Evolutionary conservation across 2,329 filamentous ascomycete genomes (phyloP).

Genomic region (Paraconiothyrium sp.): DNA sequence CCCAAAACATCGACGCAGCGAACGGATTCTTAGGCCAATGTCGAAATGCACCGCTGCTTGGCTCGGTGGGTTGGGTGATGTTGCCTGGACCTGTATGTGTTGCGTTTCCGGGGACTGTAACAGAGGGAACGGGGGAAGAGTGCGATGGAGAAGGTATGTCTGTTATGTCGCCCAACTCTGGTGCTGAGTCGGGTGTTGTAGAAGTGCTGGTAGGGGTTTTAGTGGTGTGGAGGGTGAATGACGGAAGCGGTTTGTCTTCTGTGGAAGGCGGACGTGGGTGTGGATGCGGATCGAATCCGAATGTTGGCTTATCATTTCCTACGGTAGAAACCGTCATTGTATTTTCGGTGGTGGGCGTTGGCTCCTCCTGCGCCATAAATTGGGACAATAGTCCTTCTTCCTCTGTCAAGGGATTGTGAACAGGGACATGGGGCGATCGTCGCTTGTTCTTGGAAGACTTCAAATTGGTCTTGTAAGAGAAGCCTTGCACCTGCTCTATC

Average conservation of each 20-base stretch:
- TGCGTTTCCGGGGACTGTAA: neutral
- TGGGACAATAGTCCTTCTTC: neutral
- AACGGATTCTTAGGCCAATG: neutral
- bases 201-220: neutral
- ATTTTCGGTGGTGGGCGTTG: neutral
- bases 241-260: neutral
- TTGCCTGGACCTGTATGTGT: neutral
- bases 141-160: neutral
- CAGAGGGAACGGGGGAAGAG: neutral
- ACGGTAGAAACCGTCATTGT: neutral
- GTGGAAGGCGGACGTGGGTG: neutral
- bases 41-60: neutral
- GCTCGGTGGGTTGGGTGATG: neutral
- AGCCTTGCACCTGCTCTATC: constrained; percentile 8
- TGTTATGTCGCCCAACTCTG: neutral
- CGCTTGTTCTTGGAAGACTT: neutral
- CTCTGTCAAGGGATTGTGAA: neutral
- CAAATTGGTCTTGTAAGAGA: neutral
- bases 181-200: neutral
- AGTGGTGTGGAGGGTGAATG: neutral
- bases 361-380: neutral
- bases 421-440: neutral
- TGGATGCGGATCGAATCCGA: constrained; percentile 12
- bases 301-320: neutral
- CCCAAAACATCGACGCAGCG: neutral